phyloP scores from a whole-genome alignment of 352 stramenopile species.

The Phytophthora pistaciae region DNA sequence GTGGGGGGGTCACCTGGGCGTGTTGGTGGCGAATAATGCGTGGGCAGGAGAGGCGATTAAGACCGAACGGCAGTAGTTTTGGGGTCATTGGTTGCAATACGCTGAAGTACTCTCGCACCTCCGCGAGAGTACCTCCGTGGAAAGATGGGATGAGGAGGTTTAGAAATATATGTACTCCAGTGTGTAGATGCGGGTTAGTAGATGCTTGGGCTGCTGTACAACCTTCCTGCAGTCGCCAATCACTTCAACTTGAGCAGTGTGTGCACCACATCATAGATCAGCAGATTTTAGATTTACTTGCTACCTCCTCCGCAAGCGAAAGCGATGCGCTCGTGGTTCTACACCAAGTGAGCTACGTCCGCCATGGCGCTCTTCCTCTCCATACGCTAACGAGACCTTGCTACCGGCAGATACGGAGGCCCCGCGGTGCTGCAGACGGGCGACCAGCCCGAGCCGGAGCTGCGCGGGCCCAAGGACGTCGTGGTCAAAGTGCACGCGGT shows the following conservation, averaged over 20 bases:
- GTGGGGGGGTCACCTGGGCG: constrained; percentile 41
- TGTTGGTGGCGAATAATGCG: not conserved
- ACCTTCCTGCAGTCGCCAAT: too few species aligned
- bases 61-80: too few species aligned
- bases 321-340: constrained; percentile 82
- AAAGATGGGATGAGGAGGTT: too few species aligned
- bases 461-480: constrained; percentile 64
- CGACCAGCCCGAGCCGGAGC: constrained; percentile 55
- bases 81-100: too few species aligned
- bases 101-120: too few species aligned
- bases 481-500: constrained; percentile 73
- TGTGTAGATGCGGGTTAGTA: too few species aligned
- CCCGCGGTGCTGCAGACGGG: constrained; percentile 67
- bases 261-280: not conserved
- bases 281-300: not conserved
- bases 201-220: too few species aligned
- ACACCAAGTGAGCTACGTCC: constrained; percentile 55
- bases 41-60: too few species aligned
- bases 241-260: not conserved
- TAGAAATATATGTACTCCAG: too few species aligned
- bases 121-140: too few species aligned
- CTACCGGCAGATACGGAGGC: constrained; percentile 57
- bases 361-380: not conserved
- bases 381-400: not conserved
- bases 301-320: not conserved